Conservation (phyloP, 805 yeast genomes). For the Wickerhamomyces chaumierensis region DNA sequence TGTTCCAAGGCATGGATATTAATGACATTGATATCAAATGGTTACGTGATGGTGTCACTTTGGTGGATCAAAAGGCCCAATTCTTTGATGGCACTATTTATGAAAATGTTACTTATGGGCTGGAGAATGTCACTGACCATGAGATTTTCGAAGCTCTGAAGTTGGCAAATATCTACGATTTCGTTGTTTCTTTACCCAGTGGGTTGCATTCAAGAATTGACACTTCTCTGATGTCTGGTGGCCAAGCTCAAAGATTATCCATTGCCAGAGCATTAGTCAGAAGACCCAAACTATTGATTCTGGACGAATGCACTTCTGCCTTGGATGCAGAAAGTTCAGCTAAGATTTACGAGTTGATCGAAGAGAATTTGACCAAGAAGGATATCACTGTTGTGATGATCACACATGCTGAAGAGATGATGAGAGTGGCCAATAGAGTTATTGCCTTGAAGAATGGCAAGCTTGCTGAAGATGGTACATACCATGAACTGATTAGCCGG, state of each 20-base stretch:
- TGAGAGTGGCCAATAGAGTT: slow-evolving; percentile 42
- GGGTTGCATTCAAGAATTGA: slow-evolving; percentile 54
- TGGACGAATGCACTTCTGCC: slow-evolving; percentile 90
- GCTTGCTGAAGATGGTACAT: slow-evolving; percentile 34
- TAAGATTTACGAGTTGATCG: slow-evolving; percentile 38
- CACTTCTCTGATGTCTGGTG: slow-evolving; percentile 58
- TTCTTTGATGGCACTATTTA: slow-evolving; percentile 65
- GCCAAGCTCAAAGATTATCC: slow-evolving; percentile 79
- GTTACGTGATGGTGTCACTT: slow-evolving; percentile 43
- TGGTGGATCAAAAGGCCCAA: slow-evolving; percentile 67
- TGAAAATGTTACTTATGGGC: slow-evolving; percentile 64
- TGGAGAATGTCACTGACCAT: slow-evolving; percentile 21
- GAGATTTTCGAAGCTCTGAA: slow-evolving; percentile 30
- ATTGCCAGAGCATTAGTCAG: slow-evolving; percentile 74
- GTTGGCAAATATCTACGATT: slow-evolving; percentile 39
- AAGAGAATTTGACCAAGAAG: slow-evolving; percentile 19
- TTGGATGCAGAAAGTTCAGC: slow-evolving; percentile 56
- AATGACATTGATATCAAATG: slow-evolving; percentile 30
- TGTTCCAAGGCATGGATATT: slow-evolving; percentile 37
- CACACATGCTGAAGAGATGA: slow-evolving; percentile 65
- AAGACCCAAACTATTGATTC: slow-evolving; percentile 42
- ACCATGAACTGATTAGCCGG: slow-evolving; percentile 14
- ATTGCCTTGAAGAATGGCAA: slow-evolving; percentile 38
- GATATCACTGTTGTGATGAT: slow-evolving; percentile 47
- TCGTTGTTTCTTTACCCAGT: slow-evolving; percentile 41